Base-by-base conservation (phyloP, 2,329 filamentous ascomycete genomes). In the Diaporthe citrichinensis region DNA sequence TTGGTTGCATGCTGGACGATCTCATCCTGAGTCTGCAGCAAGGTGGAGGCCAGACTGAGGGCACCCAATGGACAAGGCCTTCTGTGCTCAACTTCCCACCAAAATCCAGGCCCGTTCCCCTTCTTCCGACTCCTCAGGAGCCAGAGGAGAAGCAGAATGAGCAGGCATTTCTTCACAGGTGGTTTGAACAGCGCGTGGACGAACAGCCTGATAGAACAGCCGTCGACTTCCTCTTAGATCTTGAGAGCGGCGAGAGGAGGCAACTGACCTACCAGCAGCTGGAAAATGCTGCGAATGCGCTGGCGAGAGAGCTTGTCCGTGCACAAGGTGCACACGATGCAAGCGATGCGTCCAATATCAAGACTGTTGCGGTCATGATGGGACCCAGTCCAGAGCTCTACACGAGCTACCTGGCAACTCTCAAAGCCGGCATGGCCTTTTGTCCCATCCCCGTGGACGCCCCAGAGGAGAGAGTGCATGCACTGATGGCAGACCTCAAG, bases 391-490 rank as follows among this genome's bases (percentile, higher is more conserved):
- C 83, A 0, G 84, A 84, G 76, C 80, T 85, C 4, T 85, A 85
- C 73, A 80, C 84, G 34, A 80, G 82, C 20, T 85, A 84, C 67
- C 80, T 85, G 10, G 84, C 78, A 28, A 77, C 80, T 74, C 77
- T 85, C 20, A 85, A 85, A 74, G 81, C 83, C 20, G 84, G 83
- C 31, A 75, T 80, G 46, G 82, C 83, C 12, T 84, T 85, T 73
- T 85, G 79, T 62, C 84, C 84, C 1, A 78, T 85, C n/a, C 82
- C 84, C 0, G 78, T 82, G 41, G 84, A 85, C 61, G 82, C 80
- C 0, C 83, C 84, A 3, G 62, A 62, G 15, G 80, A 81, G 49
- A 78, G 82, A 51, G 75, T 80, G 3, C 62, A 53, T 10, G 80
- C 81, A 34, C 79, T 84, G 15, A 74, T 84, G 25, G 75, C 76